Base-by-base conservation (phyloP, 139 green algal genomes). In the Tetraselmis chui region DNA sequence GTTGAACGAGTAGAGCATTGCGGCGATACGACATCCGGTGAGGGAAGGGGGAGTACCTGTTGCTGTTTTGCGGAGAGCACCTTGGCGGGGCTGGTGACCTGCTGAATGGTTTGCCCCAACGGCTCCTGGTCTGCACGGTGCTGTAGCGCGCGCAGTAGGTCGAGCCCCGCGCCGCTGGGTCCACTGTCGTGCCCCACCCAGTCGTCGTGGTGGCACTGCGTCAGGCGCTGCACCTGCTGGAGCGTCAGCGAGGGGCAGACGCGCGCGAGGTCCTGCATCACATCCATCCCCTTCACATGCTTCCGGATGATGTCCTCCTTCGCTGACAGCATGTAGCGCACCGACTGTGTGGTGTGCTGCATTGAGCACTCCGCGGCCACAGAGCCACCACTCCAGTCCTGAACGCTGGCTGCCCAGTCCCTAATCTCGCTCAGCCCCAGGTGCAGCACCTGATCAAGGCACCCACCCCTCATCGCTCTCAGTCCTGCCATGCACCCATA, bases 171-270 rank as follows among this genome's bases (percentile, higher is more conserved):
- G 45, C 45, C 45, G 45, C 45, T 67, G 45, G 45, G 45, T 18
- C 45, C 45, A 5, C 11, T 18, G 45, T 67, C 45, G 45, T 67
- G 45, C 11, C 45, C 45, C 45, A 91, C 82, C 90, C 90, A 93
- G 83, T 93, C 90, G 81, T 93, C 90, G 83, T 93, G 90, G 67
- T 92, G 87, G 77, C 91, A 84, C 86, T 92, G 86, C 24, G 85
- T 91, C 28, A 93, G 81, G 59, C 83, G 81, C 81, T 91, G 86
- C 25, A 93, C 80, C 88, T 91, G 88, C 77, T 89, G 85, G 75
- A 91, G 83, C 11, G 83, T 87, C 23, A 93, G 87, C 27, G 80
- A 74, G 1, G 83, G 81, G 82, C 81, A 91, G 58, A 81, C 75
- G 29, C 83, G 32, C 1, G 30, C 28, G 78, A 93, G 82, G 81